Base-by-base conservation (phyloP, 169 alveolate genomes). In the Eimeria sp. region DNA sequence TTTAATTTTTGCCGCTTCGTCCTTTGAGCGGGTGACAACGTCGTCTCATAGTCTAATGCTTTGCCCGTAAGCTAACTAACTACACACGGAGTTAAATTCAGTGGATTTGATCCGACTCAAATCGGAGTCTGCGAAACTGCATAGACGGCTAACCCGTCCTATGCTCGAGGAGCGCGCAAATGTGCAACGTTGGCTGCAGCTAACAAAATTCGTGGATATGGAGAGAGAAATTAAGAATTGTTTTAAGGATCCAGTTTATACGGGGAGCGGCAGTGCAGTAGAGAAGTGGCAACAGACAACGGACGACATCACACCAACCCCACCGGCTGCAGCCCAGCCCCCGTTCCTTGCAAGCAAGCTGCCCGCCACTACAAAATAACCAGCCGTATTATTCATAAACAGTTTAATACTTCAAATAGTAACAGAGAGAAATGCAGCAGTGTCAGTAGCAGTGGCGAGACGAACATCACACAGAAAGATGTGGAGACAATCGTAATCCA, bases 311-410 rank as follows among this genome's bases (percentile, higher is more conserved):
- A 77, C 62, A 77, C 66, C 87, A 77, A 77, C 87, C 87, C 87
- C 87, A 77, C 66, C 64, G 43, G 80, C 80, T 71, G 80, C 80
- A 71, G 80, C 87, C 87, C 80, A 71, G 80, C 87, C 87, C 64
- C 64, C 66, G 23, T 43, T 49, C 16, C 43, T 8, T 40, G 62
- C 54, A 74, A 27, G 23, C 71, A 40, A 40, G 85, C 20, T 40
- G 30, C 60, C 60, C 11, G 14, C 40, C 85, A 14, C 0, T 0
- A 43, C 10, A 37, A 9, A 33, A 23, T 33, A 37, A 20, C 6
- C 64, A 27, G 6, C 23, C 25, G 23, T 77, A 43, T 9, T 49
- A 46, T 43, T 77, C 64, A 27, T 10, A 77, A 77, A n/a, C 25
- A 8, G 46, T 3, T 20, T 77, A 25, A 10, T 25, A 10, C 18